Percentiles rank a stretch among this genome's conserved stretches.
phyloP scores from a whole-genome alignment of 345 rosid genomes.

The Bruguiera gymnorhiza region DNA sequence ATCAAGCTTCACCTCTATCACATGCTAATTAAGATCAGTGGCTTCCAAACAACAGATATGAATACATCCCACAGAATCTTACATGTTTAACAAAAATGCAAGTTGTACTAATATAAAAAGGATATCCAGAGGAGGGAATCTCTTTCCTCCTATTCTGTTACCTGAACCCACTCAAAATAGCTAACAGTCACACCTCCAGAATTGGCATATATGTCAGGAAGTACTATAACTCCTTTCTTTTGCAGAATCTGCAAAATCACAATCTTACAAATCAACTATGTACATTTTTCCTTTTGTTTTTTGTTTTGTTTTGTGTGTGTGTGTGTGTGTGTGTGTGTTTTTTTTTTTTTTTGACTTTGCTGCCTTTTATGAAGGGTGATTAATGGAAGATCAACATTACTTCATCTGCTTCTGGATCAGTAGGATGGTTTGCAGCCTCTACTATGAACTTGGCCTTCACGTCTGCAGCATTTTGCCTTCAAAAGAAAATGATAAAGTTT shows the following conservation, averaged over 20 bases:
- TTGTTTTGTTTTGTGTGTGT: no score
- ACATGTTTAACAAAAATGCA: neutral
- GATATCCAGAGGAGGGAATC: neutral
- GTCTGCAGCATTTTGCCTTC: slow-evolving; percentile 85
- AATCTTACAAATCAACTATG: neutral
- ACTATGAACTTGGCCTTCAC: slow-evolving; percentile 92
- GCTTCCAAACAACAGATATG: no score
- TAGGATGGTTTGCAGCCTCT: slow-evolving; percentile 98
- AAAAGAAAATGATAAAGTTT: neutral
- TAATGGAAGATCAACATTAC: slow-evolving; percentile 28
- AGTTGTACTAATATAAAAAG: neutral
- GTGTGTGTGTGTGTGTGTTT: no score
- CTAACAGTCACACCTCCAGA: slow-evolving; percentile 99
- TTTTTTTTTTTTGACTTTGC: neutral
- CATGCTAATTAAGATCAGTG: no score
- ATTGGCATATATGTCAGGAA: slow-evolving; percentile 97
- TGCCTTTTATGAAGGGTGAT: neutral
- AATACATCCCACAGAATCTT: neutral
- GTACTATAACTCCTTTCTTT: slow-evolving; percentile 85
- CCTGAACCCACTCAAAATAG: slow-evolving; percentile 99
- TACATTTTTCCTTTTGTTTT: neutral
- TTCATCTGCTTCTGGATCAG: slow-evolving; percentile 99
- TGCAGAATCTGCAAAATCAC: slow-evolving; percentile 63
- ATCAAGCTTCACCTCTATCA: no score
- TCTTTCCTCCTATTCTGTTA: slow-evolving; percentile 17